Evolutionary conservation across 2,329 filamentous ascomycete species (phyloP).

Genomic region (Rhexocercosporidium sp.): DNA sequence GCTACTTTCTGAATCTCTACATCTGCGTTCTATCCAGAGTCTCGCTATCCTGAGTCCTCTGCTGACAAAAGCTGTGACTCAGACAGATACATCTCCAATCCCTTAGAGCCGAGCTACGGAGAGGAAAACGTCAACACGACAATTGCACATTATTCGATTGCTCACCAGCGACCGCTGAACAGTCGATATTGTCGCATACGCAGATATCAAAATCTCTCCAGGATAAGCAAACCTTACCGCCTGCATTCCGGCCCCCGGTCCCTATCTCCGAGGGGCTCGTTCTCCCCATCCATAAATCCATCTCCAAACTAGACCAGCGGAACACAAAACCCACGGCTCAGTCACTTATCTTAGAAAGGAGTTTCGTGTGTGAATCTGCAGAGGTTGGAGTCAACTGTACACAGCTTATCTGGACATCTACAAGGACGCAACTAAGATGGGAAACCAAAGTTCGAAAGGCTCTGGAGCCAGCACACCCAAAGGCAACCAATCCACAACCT

Average conservation of each 20-base stretch:
- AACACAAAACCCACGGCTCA: not conserved
- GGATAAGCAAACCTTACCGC: not conserved
- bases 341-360: not conserved
- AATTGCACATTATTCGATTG: not conserved
- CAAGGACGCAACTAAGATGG: constrained; percentile 58
- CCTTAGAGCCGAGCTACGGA: constrained; percentile 16
- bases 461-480: constrained; percentile 39
- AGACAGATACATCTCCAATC: constrained; percentile 17
- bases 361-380: not conserved
- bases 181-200: not conserved
- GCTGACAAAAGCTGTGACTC: constrained; percentile 25
- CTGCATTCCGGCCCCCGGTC: constrained; percentile 4
- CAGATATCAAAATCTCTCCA: not conserved
- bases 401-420: not conserved
- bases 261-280: constrained; percentile 21
- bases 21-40: not conserved
- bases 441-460: constrained; percentile 70
- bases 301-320: not conserved
- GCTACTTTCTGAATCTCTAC: not conserved
- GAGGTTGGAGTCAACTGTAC: not conserved
- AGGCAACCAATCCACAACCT: constrained; percentile 38
- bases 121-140: not conserved
- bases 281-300: constrained; percentile 10
- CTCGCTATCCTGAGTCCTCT: not conserved
- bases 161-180: not conserved